These are phyloP conservation scores for Phragmites australis DNA, from an alignment of 176 grass and related monocot genomes.

Conservation along the genomic window DNA sequence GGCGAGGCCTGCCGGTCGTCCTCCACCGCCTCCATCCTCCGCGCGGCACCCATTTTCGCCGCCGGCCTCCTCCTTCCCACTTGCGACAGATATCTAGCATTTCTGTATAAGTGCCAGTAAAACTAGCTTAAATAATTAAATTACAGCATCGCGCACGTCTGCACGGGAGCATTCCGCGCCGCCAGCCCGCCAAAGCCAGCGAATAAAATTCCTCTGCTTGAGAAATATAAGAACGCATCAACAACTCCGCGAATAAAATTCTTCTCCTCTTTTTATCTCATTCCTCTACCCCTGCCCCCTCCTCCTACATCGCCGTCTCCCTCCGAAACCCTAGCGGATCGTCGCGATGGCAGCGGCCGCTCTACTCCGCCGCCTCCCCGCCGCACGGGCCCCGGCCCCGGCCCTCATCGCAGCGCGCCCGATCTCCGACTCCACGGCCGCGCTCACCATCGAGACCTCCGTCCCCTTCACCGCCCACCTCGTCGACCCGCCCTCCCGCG, in stretches of 20 bases:
- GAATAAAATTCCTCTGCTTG: too few species aligned
- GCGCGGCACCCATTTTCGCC: too few species aligned
- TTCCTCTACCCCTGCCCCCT: not conserved
- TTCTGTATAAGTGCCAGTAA: too few species aligned
- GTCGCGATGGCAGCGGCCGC: slow-evolving; percentile 47
- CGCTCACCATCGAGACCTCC: slow-evolving; percentile 87
- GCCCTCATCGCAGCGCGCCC: slow-evolving; percentile 29
- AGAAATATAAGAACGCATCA: too few species aligned
- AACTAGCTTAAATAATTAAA: not conserved
- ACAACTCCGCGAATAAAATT: slow-evolving; percentile 32
- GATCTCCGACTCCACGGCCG: slow-evolving; percentile 48
- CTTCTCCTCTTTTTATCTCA: slow-evolving; percentile 36
- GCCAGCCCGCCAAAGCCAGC: slow-evolving; percentile 31
- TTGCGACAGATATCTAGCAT: too few species aligned
- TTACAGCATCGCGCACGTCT: not conserved
- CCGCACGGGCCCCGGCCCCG: slow-evolving; percentile 16
- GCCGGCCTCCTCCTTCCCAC: too few species aligned
- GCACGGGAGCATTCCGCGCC: slow-evolving; percentile 16
- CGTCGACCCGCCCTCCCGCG: slow-evolving; percentile 81
- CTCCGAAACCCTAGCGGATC: slow-evolving; percentile 42
- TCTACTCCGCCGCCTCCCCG: slow-evolving; percentile 52
- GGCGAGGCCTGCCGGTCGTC: too few species aligned
- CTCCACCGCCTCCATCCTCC: too few species aligned
- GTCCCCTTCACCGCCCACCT: slow-evolving; percentile 87
- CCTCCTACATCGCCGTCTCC: not conserved